phyloP scores from a whole-genome alignment of 1,139 yeast species.

The Meyerozyma elateridarum region DNA sequence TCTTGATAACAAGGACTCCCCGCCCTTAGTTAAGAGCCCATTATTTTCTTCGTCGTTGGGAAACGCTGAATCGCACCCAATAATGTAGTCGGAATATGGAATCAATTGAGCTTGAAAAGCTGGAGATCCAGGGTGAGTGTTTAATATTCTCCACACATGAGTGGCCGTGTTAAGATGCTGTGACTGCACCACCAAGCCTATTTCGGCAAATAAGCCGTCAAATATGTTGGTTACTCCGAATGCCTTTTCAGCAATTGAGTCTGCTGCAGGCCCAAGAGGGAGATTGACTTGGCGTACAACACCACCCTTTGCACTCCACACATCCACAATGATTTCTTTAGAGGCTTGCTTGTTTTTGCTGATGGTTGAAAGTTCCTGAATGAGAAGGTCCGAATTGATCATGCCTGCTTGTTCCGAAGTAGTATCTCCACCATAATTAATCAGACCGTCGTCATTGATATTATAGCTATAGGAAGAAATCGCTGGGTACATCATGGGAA shows the following conservation, averaged over 20 bases:
- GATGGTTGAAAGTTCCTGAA: constrained; percentile 31
- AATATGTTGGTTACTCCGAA: constrained; percentile 14
- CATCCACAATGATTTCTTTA: constrained; percentile 48
- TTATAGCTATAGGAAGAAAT: constrained; percentile 28
- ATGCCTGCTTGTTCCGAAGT: constrained; percentile 36
- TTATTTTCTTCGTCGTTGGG: constrained; percentile 50
- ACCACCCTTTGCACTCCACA: constrained; percentile 93
- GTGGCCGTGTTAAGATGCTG: constrained; percentile 73
- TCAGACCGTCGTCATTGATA: constrained; percentile 41
- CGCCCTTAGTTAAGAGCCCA: constrained; percentile 71
- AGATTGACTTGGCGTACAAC: constrained; percentile 47
- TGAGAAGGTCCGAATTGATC: constrained; percentile 30
- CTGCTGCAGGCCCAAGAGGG: constrained; percentile 24
- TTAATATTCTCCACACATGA: constrained; percentile 82
- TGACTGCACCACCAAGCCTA: constrained; percentile 74
- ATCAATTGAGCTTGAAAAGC: constrained; percentile 80
- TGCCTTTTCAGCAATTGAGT: constrained; percentile 6
- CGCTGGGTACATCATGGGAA: constrained; percentile 47
- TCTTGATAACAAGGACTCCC: constrained; percentile 72
- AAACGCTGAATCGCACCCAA: constrained; percentile 69
- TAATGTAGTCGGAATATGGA: constrained; percentile 83
- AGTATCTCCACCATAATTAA: constrained; percentile 34
- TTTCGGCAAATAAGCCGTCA: constrained; percentile 21
- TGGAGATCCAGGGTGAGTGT: constrained; percentile 73
- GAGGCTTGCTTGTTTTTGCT: constrained; percentile 26